Conservation (phyloP, 495 filamentous ascomycete genomes). For the Hypoxylon rickii region DNA sequence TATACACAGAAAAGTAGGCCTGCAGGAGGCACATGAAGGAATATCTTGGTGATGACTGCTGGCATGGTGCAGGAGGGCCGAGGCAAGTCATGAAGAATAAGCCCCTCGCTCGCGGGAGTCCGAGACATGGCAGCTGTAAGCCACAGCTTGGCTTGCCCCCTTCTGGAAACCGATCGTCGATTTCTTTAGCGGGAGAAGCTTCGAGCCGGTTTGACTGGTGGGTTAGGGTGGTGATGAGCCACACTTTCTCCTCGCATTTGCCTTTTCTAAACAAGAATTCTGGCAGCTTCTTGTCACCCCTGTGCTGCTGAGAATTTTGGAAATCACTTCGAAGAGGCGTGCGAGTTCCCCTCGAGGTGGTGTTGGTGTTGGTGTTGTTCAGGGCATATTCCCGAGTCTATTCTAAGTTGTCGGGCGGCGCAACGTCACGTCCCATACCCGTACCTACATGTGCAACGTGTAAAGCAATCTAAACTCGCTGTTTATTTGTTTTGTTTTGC, state of each 20-base stretch:
- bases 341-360: too few relatives aligned
- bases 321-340: too few relatives aligned
- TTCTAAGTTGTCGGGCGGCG: background rate
- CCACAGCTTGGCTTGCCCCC: conserved; percentile 21
- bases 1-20: too few relatives aligned
- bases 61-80: conserved; percentile 13
- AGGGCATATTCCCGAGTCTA: background rate
- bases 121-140: conserved; percentile 31
- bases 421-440: conserved; percentile 22
- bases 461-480: conserved; percentile 6
- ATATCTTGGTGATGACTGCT: too few relatives aligned
- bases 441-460: conserved; percentile 19
- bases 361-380: conserved; percentile 1
- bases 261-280: conserved; percentile 5
- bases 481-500: conserved; percentile 21
- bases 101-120: conserved; percentile 17
- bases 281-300: conserved; percentile 5
- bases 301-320: conserved; percentile 25
- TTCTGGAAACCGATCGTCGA: conserved; percentile 26
- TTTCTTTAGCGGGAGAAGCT: conserved; percentile 14
- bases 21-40: too few relatives aligned
- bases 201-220: background rate
- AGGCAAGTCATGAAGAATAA: conserved; percentile 7
- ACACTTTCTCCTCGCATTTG: conserved; percentile 6
- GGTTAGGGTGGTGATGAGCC: conserved; percentile 20